Conservation (phyloP, 176 grass and related monocot species). For the Aegilops longissima region DNA sequence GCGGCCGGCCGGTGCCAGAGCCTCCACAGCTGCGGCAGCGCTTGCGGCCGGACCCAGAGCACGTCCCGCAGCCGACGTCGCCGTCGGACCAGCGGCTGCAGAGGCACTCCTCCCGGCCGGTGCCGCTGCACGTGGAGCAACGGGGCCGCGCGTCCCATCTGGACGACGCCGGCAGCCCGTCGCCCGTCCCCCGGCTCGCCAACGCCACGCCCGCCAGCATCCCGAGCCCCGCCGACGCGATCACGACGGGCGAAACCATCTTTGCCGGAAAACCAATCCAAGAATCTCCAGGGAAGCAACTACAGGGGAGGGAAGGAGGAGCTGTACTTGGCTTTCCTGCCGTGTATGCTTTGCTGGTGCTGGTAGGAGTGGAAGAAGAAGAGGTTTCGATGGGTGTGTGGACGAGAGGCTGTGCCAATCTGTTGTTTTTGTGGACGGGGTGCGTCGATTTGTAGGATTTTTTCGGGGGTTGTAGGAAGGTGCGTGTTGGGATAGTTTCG, state of each 20-base stretch:
- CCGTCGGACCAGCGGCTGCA: constrained; percentile 94
- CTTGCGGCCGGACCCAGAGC: constrained; percentile 70
- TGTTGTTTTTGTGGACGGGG: constrained; percentile 9
- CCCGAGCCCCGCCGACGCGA: constrained; percentile 81
- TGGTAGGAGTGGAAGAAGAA: constrained; percentile 15
- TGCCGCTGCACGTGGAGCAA: constrained; percentile 79
- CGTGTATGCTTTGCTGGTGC: background rate
- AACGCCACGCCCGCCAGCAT: constrained; percentile 75
- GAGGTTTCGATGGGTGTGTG: constrained; percentile 17
- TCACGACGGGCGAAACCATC: constrained; percentile 59
- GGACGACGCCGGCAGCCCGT: constrained; percentile 26
- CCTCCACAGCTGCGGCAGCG: constrained; percentile 85
- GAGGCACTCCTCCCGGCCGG: constrained; percentile 64
- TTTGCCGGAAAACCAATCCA: background rate
- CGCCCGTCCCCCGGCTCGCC: constrained; percentile 53
- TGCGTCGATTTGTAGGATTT: constrained; percentile 18
- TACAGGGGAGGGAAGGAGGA: background rate
- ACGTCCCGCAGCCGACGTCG: constrained; percentile 76
- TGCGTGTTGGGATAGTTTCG: too few species aligned
- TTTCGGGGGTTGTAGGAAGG: background rate
- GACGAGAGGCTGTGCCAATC: background rate
- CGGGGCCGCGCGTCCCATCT: constrained; percentile 56
- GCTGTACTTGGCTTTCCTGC: background rate
- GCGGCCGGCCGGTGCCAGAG: constrained; percentile 63
- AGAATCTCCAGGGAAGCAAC: background rate